These are phyloP conservation scores for Candida peoriensis DNA, from an alignment of 805 yeast genomes.

Conservation along the genomic window DNA sequence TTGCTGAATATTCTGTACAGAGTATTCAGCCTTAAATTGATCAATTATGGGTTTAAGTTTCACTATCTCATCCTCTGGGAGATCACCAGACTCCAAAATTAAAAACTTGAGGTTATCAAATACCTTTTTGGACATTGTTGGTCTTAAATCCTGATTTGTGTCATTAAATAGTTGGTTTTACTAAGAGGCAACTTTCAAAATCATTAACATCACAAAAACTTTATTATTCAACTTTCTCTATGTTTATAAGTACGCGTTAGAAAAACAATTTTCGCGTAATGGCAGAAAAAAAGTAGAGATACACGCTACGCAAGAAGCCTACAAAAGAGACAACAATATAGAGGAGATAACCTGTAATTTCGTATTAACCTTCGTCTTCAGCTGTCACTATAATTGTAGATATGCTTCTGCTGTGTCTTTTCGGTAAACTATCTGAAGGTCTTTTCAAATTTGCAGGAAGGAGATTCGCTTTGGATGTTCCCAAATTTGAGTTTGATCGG, in stretches of 20 bases:
- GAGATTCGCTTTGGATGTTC: conserved; percentile 4
- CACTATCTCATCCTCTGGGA: conserved; percentile 11
- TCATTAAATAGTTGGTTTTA: too few species aligned
- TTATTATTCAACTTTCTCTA: too few species aligned
- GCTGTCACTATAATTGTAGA: not conserved
- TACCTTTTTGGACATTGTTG: conserved; percentile 12
- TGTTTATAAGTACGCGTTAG: too few species aligned
- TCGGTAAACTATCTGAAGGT: conserved; percentile 17
- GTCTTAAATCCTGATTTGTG: too few species aligned
- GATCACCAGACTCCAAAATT: conserved; percentile 15
- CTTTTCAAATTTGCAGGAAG: conserved; percentile 9
- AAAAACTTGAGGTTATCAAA: conserved; percentile 21
- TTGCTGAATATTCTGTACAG: conserved; percentile 15
- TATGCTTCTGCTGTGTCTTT: conserved; percentile 14
- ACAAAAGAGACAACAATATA: too few species aligned
- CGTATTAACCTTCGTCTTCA: not conserved
- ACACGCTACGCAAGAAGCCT: too few species aligned
- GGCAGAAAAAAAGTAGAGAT: too few species aligned
- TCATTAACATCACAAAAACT: too few species aligned
- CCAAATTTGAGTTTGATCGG: conserved; percentile 11
- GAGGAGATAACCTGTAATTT: too few species aligned
- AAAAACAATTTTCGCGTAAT: too few species aligned
- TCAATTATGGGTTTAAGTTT: conserved; percentile 18
- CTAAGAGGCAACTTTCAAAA: too few species aligned
- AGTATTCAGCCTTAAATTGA: conserved; percentile 22